Evolutionary conservation across 1,284 basidiomycete genomes (phyloP).

Genomic region (Malassezia arunalokei): DNA sequence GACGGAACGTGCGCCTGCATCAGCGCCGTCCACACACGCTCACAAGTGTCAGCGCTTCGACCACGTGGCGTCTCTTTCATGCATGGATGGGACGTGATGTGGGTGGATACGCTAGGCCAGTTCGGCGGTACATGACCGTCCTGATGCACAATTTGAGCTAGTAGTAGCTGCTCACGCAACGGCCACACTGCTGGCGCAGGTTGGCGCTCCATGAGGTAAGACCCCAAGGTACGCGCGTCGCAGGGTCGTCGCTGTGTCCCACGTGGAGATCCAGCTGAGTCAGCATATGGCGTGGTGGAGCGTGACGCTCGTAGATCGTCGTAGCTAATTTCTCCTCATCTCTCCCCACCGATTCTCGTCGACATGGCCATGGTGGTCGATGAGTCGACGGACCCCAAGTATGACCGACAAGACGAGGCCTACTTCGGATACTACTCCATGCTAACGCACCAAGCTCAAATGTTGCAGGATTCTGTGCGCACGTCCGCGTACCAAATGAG

Average conservation of each 20-base stretch:
- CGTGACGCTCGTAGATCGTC: too few species aligned
- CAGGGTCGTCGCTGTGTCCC: not conserved
- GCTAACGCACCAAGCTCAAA: slow-evolving; percentile 41
- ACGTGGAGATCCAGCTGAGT: not conserved
- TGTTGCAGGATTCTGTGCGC: slow-evolving; percentile 37
- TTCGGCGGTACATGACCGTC: slow-evolving; percentile 30
- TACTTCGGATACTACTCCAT: slow-evolving; percentile 42
- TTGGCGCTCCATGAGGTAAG: slow-evolving; percentile 5
- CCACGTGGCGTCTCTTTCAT: slow-evolving; percentile 1
- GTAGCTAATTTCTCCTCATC: too few species aligned
- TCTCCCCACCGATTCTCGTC: too few species aligned
- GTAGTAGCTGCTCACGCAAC: slow-evolving; percentile 35
- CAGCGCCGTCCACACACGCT: slow-evolving; percentile 29
- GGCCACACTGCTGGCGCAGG: slow-evolving; percentile 8
- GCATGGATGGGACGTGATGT: slow-evolving; percentile 26
- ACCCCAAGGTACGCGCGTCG: not conserved
- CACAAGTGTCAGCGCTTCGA: slow-evolving; percentile 32
- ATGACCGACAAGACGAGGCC: slow-evolving; percentile 36
- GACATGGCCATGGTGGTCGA: not conserved
- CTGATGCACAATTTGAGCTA: slow-evolving; percentile 39
- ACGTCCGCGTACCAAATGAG: slow-evolving; percentile 37
- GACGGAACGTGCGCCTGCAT: slow-evolving; percentile 26
- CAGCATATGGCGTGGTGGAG: not conserved
- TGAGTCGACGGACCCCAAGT: slow-evolving; percentile 8
- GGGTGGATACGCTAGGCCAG: slow-evolving; percentile 28